Base-by-base conservation (phyloP, 2,329 filamentous ascomycete genomes). In the Aurifilum marmelostoma region DNA sequence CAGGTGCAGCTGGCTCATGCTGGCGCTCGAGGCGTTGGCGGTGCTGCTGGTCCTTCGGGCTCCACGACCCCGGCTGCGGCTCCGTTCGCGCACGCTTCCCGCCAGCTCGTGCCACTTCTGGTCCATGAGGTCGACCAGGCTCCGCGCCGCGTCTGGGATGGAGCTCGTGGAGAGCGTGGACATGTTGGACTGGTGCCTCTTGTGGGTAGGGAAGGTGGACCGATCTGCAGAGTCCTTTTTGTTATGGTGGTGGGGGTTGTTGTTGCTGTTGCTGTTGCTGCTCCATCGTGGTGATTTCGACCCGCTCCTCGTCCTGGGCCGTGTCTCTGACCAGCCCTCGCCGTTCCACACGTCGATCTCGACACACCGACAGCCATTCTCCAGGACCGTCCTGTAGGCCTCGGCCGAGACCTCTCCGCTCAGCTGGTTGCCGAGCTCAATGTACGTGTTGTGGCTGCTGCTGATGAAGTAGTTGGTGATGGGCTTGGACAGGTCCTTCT, bases 331-430 rank as follows among this genome's bases (percentile, higher is more conserved):
- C 52, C 65, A 71, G 27, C 69, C 69, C 61, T 87, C 82, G 16
- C 93, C 92, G 78, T 97, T 92, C 92, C 94, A 97, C 3, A 97
- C 93, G 76, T 97, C 95, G 67, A 97, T 96, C 78, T 97, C 94
- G 61, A 97, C 93, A 76, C 94, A 97, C 71, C 94, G 89, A 76
- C 94, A 97, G 62, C 92, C 92, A 65, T 89, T 86, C 47, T 87
- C 83, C 16, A 97, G 87, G 16, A 92, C 91, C 76, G 89, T 88
- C 73, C 86, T 91, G 80, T 97, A 97, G 16, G 91, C 89, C 68
- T 94, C 89, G 0, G 91, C 88, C 37, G 91, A 93, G 70, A 92
- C 91, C 70, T 89, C 88, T 61, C 93, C 93, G 70, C 88, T 90
- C 54, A 96, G 84, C 79, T 97, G 95, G 75, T 97, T 94, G 2